phyloP scores from a whole-genome alignment of 441 rosid genomes.

The Arabidopsis lyrata region DNA sequence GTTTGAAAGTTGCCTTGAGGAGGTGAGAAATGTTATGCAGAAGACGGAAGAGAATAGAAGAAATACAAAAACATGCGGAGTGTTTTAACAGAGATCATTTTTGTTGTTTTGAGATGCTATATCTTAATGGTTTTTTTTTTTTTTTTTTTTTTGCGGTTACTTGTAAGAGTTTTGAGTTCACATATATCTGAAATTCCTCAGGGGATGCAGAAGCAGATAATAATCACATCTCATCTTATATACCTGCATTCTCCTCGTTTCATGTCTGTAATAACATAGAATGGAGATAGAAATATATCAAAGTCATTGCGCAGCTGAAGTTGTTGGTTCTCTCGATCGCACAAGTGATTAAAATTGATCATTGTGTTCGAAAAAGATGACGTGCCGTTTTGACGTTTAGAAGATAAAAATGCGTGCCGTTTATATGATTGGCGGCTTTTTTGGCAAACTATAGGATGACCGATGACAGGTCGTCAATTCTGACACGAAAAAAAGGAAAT shows the following conservation, averaged over 20 bases:
- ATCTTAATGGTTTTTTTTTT: not conserved
- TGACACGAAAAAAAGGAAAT: slow-evolving; percentile 12
- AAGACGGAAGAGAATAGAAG: slow-evolving; percentile 31
- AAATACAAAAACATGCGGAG: slow-evolving; percentile 20
- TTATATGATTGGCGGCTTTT: not conserved
- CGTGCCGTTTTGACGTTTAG: slow-evolving; percentile 22
- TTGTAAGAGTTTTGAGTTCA: not conserved
- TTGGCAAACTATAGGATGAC: not conserved
- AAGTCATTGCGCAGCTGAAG: too few relatives aligned
- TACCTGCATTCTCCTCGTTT: too few relatives aligned
- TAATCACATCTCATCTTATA: too few relatives aligned
- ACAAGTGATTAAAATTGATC: too few relatives aligned
- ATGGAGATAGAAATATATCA: too few relatives aligned
- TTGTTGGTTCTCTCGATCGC: too few relatives aligned
- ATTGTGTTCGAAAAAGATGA: not conserved
- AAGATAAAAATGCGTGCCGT: slow-evolving; percentile 14
- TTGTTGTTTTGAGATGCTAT: not conserved
- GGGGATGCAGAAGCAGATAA: not conserved
- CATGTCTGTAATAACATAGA: too few relatives aligned
- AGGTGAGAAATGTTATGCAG: slow-evolving; percentile 60
- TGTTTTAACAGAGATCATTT: too few relatives aligned
- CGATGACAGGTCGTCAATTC: slow-evolving; percentile 6
- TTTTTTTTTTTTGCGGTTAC: not conserved
- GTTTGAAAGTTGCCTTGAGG: slow-evolving; percentile 69
- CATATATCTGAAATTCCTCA: not conserved